phyloP scores from a whole-genome alignment of 345 rosid genomes.

The Diplotaxis tenuifolia region DNA sequence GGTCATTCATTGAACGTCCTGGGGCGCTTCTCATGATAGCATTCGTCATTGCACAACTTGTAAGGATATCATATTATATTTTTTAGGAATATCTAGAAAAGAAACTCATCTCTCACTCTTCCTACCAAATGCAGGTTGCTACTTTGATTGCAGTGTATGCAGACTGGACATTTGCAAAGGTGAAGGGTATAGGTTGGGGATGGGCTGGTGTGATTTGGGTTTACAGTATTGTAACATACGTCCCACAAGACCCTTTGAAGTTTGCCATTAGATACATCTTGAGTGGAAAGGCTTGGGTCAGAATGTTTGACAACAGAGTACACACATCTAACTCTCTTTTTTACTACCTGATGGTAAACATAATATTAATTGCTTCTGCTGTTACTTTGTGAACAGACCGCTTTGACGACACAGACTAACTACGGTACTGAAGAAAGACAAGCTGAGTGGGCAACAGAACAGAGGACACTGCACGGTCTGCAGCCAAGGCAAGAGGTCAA shows the following conservation, averaged over 20 bases:
- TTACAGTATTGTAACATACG: conserved; percentile 64
- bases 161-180: conserved; percentile 49
- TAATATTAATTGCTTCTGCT: conserved; percentile 14
- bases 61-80: background rate
- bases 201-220: conserved; percentile 85
- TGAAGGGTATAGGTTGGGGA: conserved; percentile 57
- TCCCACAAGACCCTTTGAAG: conserved; percentile 78
- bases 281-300: conserved; percentile 86
- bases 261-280: conserved; percentile 79
- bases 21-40: background rate
- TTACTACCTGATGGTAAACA: background rate
- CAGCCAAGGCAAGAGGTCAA: conserved; percentile 57
- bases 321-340: background rate
- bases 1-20: background rate
- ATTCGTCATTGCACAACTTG: background rate
- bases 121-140: conserved; percentile 47
- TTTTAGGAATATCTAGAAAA: background rate
- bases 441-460: conserved; percentile 89
- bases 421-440: conserved; percentile 84
- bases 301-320: conserved; percentile 80
- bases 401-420: conserved; percentile 83
- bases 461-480: conserved; percentile 79
- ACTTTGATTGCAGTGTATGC: conserved; percentile 59
- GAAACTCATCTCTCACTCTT: conserved; percentile 8
- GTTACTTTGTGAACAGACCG: conserved; percentile 49